Conservation (phyloP, 2,329 filamentous ascomycete genomes). For the Colletotrichum theobromicola region DNA sequence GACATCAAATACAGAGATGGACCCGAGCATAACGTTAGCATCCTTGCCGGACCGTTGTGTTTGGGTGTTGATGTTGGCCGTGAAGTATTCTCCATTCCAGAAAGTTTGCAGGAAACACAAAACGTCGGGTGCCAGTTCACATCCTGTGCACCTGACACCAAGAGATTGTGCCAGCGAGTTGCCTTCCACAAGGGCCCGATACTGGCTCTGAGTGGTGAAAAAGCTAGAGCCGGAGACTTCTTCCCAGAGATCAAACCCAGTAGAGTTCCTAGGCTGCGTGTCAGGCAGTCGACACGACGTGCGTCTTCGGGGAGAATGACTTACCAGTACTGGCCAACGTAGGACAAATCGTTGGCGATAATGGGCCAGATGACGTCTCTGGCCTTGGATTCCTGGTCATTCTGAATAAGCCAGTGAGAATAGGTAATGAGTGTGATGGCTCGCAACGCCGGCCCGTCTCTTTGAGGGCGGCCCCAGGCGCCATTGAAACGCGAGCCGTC, state of each 20-base stretch:
- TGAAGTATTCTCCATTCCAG: slow-evolving; percentile 62
- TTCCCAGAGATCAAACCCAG: slow-evolving; percentile 67
- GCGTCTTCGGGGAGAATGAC: background rate
- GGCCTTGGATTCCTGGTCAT: slow-evolving; percentile 44
- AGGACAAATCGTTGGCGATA: slow-evolving; percentile 61
- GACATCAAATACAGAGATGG: slow-evolving; percentile 56
- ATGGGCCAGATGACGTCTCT: slow-evolving; percentile 57
- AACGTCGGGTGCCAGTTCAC: slow-evolving; percentile 55
- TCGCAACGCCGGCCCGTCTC: slow-evolving; percentile 64
- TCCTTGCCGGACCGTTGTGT: slow-evolving; percentile 59
- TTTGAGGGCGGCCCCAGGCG: slow-evolving; percentile 63
- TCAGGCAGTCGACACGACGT: background rate
- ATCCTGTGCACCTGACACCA: slow-evolving; percentile 52
- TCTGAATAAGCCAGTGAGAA: slow-evolving; percentile 53
- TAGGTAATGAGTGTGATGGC: slow-evolving; percentile 62
- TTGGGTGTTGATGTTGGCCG: slow-evolving; percentile 55
- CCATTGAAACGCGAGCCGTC: slow-evolving; percentile 55
- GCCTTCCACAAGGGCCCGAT: slow-evolving; percentile 56
- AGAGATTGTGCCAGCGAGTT: slow-evolving; percentile 54
- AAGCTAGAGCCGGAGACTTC: slow-evolving; percentile 62
- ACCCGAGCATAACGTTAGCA: slow-evolving; percentile 56
- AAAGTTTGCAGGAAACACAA: slow-evolving; percentile 60
- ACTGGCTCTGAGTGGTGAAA: slow-evolving; percentile 61
- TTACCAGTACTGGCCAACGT: slow-evolving; percentile 56
- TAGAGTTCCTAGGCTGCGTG: slow-evolving; percentile 43